Base-by-base conservation (phyloP, 345 rosid species). In the Brassica rapa region DNA sequence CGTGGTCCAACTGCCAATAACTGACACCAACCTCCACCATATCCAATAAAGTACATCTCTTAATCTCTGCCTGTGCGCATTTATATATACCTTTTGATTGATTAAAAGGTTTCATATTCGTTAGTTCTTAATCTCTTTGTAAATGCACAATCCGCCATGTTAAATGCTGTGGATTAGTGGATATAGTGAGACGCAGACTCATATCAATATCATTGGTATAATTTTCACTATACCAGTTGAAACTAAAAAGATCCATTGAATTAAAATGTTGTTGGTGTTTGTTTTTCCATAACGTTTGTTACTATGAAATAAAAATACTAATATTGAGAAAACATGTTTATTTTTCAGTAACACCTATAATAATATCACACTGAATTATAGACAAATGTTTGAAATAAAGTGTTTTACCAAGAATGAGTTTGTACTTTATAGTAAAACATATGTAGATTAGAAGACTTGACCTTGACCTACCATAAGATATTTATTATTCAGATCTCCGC, bases 1-100 rank as follows among this genome's bases (percentile, higher is more conserved):
- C 62, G 73, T 69, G 62, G 62, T 70, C 73, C 73, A 70, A 70
- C 73, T 55, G 73, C 63, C 63, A 70, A 70, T 70, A 70, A 70
- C 73, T 10, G 73, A 70, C 63, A 70, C 63, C 49, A 55, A 70
- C 73, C 62, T 53, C 73, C 49, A 30, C 61, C 4, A 62, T 32
- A 62, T 32, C 43, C 43, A 62, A 62, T 32, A 30, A 35, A 65
- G 51, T 65, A 62, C 66, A 30, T 62, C 66, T 62, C 32, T 60
- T 27, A 29, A 49, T 49, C 56, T 62, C 66, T 62, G 66, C 10
- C 65, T 61, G 9, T 25, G 35, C 65, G 9, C 19, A 61, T 27
- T 14, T 60, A 10, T 27, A 25, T 60, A 12, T 12, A 25, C 4
- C 35, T 12, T 61, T 25, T 10, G 10, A 23, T 23, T 1, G 53